Conservation (phyloP, 2,329 filamentous ascomycete genomes). For the Calonectria honghensis region DNA sequence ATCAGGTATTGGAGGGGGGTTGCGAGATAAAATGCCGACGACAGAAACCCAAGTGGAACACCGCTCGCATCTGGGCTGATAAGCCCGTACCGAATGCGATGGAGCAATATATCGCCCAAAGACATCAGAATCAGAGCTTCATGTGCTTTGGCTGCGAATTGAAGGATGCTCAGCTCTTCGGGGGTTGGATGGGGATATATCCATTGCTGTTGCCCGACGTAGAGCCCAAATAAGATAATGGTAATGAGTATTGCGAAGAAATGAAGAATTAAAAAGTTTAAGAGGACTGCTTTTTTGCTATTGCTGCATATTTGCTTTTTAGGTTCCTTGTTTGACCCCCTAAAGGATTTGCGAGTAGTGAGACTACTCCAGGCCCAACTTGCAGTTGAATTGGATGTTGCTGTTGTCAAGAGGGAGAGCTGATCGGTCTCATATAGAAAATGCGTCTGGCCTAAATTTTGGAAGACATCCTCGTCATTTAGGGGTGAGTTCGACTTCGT, state of each 20-base stretch:
- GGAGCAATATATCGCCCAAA: neutral
- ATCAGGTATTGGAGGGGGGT: neutral
- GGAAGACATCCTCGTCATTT: neutral
- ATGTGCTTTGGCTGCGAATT: neutral
- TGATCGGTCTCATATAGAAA: neutral
- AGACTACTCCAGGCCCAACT: neutral
- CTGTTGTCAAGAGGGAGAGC: neutral
- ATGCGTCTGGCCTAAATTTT: neutral
- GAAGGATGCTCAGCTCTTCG: neutral
- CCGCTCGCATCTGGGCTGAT: neutral
- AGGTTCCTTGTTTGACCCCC: neutral
- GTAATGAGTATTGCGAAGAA: neutral
- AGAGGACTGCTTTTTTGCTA: neutral
- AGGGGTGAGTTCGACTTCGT: neutral
- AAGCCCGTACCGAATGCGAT: neutral
- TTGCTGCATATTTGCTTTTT: neutral
- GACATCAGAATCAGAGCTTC: neutral
- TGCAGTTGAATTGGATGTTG: neutral
- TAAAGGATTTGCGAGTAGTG: neutral
- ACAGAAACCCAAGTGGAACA: neutral
- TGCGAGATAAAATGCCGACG: neutral
- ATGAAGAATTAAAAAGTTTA: neutral
- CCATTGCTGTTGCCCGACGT: neutral
- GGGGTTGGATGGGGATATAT: neutral
- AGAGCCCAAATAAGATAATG: neutral